Conservation (phyloP, 2,329 filamentous ascomycete genomes). For the Graphilbum sp. region DNA sequence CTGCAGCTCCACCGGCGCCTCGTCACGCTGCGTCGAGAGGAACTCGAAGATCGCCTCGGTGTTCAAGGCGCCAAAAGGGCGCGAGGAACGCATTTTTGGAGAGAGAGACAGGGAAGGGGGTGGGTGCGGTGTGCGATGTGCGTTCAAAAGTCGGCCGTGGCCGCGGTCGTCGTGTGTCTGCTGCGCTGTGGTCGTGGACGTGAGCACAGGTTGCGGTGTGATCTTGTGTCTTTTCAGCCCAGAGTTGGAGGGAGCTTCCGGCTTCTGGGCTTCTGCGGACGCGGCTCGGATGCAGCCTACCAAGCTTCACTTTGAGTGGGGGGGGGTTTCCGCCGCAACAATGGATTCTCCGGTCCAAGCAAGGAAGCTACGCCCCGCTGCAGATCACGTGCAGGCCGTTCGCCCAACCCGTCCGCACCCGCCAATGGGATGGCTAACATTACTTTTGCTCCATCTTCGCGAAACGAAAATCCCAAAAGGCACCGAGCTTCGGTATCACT, state of each 20-base stretch:
- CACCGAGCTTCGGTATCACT: neutral
- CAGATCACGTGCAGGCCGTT: neutral
- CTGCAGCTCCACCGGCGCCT: conserved; percentile 76
- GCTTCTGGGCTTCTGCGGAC: conserved; percentile 11
- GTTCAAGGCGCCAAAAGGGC: conserved; percentile 41
- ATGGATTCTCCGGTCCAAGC: conserved; percentile 6
- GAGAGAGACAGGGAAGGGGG: too few species aligned
- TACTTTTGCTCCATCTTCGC: conserved; percentile 7
- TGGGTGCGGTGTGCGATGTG: too few species aligned
- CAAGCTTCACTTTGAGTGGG: neutral
- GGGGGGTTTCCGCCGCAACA: neutral
- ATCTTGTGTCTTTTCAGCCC: too few species aligned
- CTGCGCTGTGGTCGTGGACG: neutral
- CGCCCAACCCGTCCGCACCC: neutral
- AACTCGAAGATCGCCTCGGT: conserved; percentile 82
- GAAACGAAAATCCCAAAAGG: conserved; percentile 4
- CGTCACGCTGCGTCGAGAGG: conserved; percentile 76
- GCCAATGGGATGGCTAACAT: conserved; percentile 10
- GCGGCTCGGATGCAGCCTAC: conserved; percentile 27
- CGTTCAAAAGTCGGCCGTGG: neutral
- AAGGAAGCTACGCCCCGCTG: neutral
- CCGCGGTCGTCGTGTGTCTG: neutral
- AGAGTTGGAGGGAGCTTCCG: neutral
- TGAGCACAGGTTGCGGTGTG: too few species aligned
- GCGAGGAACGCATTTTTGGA: too few species aligned